phyloP scores from a whole-genome alignment of 371 early-diverging fungal species.

The Mortierella sp. region DNA sequence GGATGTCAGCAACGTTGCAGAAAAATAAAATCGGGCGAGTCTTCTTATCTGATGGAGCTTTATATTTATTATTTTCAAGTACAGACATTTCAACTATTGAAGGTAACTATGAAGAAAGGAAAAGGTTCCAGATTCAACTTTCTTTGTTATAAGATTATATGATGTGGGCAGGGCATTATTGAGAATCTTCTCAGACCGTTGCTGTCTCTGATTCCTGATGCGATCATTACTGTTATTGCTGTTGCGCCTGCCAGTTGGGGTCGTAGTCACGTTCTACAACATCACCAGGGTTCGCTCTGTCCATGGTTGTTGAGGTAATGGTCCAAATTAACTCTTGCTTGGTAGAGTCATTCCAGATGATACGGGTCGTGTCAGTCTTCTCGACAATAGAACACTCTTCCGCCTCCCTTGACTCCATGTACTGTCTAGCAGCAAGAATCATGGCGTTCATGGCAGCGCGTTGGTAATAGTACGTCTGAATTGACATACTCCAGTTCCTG shows the following conservation, averaged over 20 bases:
- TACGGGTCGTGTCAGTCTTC: neutral
- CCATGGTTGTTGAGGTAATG: slow-evolving; percentile 27
- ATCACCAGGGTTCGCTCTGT: slow-evolving; percentile 25
- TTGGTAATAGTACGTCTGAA: slow-evolving; percentile 22
- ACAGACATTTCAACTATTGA: no score
- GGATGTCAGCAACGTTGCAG: no score
- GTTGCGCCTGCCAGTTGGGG: neutral
- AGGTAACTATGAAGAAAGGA: no score
- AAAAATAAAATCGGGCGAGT: no score
- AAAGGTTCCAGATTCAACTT: no score
- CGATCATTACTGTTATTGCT: neutral
- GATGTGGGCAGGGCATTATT: no score
- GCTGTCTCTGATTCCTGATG: neutral
- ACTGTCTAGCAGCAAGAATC: slow-evolving; percentile 21
- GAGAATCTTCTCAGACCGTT: no score
- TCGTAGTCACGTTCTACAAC: slow-evolving; percentile 23
- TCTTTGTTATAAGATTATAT: no score
- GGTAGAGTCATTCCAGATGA: slow-evolving; percentile 35
- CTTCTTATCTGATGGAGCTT: no score
- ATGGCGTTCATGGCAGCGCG: slow-evolving; percentile 25
- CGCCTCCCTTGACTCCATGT: slow-evolving; percentile 20
- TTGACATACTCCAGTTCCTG: slow-evolving; percentile 25
- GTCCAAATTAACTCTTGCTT: slow-evolving; percentile 34
- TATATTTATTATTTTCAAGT: no score
- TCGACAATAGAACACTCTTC: slow-evolving; percentile 15